Percentiles rank a stretch among this genome's conserved stretches.
Evolutionary conservation across 2,329 filamentous ascomycete species (phyloP).

Genomic region (Pseudogymnoascus sp.): DNA sequence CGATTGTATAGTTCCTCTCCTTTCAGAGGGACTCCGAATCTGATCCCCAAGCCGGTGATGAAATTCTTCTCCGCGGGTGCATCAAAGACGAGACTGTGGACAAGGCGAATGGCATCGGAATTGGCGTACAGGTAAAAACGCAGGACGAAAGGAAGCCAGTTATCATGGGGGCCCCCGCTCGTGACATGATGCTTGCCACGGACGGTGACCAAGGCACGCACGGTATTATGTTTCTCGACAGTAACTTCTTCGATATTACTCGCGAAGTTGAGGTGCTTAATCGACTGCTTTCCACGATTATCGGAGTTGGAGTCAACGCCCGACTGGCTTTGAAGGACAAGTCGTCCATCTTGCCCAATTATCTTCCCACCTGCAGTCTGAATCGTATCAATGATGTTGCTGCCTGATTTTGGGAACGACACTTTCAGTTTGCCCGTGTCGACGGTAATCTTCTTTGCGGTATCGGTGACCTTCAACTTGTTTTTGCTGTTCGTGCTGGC

Average conservation of each 20-base stretch:
- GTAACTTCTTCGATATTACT: slow-evolving; percentile 43
- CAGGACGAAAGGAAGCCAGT: slow-evolving; percentile 39
- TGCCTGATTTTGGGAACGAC: slow-evolving; percentile 16
- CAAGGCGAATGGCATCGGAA: slow-evolving; percentile 44
- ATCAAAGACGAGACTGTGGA: slow-evolving; percentile 50
- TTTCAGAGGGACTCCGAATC: slow-evolving; percentile 45
- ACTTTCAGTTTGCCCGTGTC: slow-evolving; percentile 16
- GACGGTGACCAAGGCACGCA: slow-evolving; percentile 38
- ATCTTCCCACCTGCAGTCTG: slow-evolving; percentile 14
- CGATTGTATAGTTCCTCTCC: slow-evolving; percentile 47
- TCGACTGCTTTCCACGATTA: slow-evolving; percentile 27
- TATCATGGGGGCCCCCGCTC: slow-evolving; percentile 26
- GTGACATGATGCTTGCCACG: slow-evolving; percentile 19
- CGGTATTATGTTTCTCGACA: slow-evolving; percentile 34
- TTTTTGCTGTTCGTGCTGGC: background rate
- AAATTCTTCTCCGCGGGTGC: slow-evolving; percentile 39
- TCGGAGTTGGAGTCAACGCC: slow-evolving; percentile 34
- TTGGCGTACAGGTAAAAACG: slow-evolving; percentile 51
- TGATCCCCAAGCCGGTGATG: slow-evolving; percentile 44
- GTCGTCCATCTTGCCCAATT: slow-evolving; percentile 32
- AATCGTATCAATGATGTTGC: slow-evolving; percentile 15
- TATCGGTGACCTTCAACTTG: background rate
- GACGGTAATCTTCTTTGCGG: slow-evolving; percentile 11
- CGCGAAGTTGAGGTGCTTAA: slow-evolving; percentile 38
- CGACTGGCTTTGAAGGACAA: slow-evolving; percentile 45